Evolutionary conservation across 129 eudicot species (phyloP), one percentile per base, ranked within the genome.

Genomic region (Pseudognaphalium luteoalbum): DNA sequence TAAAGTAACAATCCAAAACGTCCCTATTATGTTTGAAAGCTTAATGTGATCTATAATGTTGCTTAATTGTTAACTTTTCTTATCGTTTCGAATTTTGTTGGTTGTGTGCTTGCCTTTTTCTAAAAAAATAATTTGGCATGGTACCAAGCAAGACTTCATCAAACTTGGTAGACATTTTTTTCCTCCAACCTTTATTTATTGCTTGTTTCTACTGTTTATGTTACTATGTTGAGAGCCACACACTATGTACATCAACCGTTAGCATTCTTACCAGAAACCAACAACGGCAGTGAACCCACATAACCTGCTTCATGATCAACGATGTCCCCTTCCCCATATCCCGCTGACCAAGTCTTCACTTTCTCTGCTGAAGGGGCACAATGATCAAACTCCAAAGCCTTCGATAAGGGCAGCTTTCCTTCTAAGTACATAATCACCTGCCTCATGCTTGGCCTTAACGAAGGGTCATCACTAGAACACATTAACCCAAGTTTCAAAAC

Each of bases 401-500:
- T 82, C 19, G 90, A 82, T 73, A 78, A 34, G 30, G 73, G 67
- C 17, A 64, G 52, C 77, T 78, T 82, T 20, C 86, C 61, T 6
- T 78, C 70, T 64, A 87, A 78, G 51, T 71, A 87, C 82, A 72
- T 33, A 71, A 81, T 33, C 47, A 83, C 86, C 30, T 81, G 80
- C 61, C 81, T 75, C 87, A 81, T 83, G 16, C 80, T 75, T 7
- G 86, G 90, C 82, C 90, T 52, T 0, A 37, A 59, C 11, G 16
- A 68, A 0, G 82, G 86, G 69, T 30, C 84, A 50, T 71, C 62
- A 34, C 68, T 61, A n/a, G 88, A 86, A 78, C 94, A 89, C 47
- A 86, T 35, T 54, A 86, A 80, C 72, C 94, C 91, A 12, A 89
- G 60, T 78, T 86, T 84, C 63, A 89, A 62, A 37, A 89, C 89